phyloP scores from a whole-genome alignment of 345 rosid species.

The Gossypioides kirkii region DNA sequence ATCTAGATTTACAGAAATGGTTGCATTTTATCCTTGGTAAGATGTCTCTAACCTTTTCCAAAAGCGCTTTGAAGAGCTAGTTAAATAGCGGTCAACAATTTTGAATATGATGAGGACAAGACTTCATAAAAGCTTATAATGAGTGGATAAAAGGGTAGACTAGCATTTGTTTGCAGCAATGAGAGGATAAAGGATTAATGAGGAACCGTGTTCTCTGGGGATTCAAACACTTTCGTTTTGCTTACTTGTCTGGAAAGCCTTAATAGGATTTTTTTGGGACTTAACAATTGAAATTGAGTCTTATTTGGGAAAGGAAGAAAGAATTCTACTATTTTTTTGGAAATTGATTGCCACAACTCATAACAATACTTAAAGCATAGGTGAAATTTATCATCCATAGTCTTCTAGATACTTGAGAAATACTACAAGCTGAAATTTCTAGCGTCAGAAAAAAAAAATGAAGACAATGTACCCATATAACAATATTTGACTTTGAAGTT shows the following conservation, averaged over 20 bases:
- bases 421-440: not conserved
- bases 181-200: not conserved
- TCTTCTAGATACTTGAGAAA: not conserved
- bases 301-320: not conserved
- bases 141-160: not conserved
- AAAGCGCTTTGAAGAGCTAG: not conserved
- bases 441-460: not conserved
- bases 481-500: not conserved
- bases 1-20: not conserved
- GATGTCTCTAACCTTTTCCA: not conserved
- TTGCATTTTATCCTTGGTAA: not conserved
- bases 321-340: not conserved
- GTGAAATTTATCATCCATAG: not conserved
- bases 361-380: not conserved
- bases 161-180: not conserved
- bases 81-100: not conserved
- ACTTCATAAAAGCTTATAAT: not conserved
- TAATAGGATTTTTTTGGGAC: not conserved
- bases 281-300: not conserved
- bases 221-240: not conserved
- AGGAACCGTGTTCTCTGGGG: not conserved
- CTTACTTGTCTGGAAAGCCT: not conserved
- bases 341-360: not conserved
- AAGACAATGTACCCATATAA: not conserved
- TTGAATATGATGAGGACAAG: not conserved